These are phyloP conservation scores for Apiotrichum sp. DNA, from an alignment of 1,284 basidiomycete genomes.

Conservation along the genomic window DNA sequence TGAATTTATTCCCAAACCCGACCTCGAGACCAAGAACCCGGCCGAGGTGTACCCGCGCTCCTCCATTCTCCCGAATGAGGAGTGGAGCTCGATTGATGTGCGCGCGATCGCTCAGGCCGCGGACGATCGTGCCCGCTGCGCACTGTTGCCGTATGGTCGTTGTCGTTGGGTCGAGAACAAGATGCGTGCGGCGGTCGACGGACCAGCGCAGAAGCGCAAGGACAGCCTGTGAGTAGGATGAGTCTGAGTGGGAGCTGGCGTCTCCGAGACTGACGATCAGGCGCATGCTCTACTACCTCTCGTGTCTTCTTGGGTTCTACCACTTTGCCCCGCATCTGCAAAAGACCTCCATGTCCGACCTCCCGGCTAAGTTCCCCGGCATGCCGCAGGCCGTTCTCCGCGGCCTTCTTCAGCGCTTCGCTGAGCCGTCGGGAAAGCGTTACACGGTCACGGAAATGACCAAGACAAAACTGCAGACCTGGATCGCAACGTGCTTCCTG, in stretches of 20 bases:
- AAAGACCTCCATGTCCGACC: slow-evolving; percentile 29
- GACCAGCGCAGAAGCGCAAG: slow-evolving; percentile 43
- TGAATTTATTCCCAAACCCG: slow-evolving; percentile 63
- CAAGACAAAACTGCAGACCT: slow-evolving; percentile 64
- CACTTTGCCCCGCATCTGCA: slow-evolving; percentile 42
- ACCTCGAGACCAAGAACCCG: slow-evolving; percentile 58
- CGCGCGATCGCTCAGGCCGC: slow-evolving; percentile 55
- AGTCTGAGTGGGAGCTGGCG: too few relatives aligned
- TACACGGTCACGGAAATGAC: slow-evolving; percentile 63
- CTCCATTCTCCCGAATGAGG: slow-evolving; percentile 66
- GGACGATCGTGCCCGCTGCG: slow-evolving; percentile 52
- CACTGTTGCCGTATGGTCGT: slow-evolving; percentile 57
- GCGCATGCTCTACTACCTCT: slow-evolving; percentile 70
- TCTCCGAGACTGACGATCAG: slow-evolving; percentile 46
- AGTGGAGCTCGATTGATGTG: slow-evolving; percentile 48
- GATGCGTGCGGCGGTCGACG: slow-evolving; percentile 24
- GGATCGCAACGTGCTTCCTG: slow-evolving; percentile 73
- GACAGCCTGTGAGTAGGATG: slow-evolving; percentile 52
- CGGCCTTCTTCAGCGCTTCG: slow-evolving; percentile 69
- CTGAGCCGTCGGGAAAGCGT: slow-evolving; percentile 59
- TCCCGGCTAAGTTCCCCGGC: slow-evolving; percentile 54
- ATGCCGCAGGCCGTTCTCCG: slow-evolving; percentile 65
- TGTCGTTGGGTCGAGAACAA: slow-evolving; percentile 59
- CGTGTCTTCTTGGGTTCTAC: slow-evolving; percentile 66
- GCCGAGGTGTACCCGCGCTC: slow-evolving; percentile 70